A percentile compares a stretch with the other conserved stretches of the same genome.
phyloP scores from a whole-genome alignment of 768 basidiomycete species.

The Lactarius sanguifluus region DNA sequence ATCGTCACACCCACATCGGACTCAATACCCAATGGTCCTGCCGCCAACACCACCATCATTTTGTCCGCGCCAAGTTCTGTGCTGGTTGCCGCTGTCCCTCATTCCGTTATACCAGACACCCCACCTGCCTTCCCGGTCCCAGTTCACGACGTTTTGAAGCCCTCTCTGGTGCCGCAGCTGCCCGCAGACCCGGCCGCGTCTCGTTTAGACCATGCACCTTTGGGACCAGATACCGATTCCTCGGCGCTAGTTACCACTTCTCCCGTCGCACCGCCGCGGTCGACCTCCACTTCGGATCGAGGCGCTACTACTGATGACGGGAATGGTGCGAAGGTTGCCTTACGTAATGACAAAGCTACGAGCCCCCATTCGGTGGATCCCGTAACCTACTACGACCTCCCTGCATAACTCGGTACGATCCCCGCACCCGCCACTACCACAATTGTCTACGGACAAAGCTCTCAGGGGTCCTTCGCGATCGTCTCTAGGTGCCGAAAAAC shows the following conservation, averaged over 20 bases:
- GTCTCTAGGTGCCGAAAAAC: neutral
- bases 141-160: too few species aligned
- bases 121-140: too few species aligned
- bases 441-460: neutral
- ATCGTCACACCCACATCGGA: neutral
- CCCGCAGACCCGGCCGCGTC: too few species aligned
- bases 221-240: too few species aligned
- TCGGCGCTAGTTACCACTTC: neutral
- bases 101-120: too few species aligned
- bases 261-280: too few species aligned
- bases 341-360: neutral
- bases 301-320: neutral
- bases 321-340: neutral
- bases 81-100: neutral
- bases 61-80: neutral
- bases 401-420: neutral
- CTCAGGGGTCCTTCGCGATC: neutral
- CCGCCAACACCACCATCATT: neutral
- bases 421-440: neutral
- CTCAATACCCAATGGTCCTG: neutral
- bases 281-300: neutral
- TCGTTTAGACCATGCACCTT: too few species aligned
- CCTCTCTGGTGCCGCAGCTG: too few species aligned
- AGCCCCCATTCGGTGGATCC: neutral
- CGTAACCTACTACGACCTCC: neutral